Percentiles rank a stretch among this genome's conserved stretches.
Evolutionary conservation across 805 yeast genomes (phyloP).

Genomic region (Lachancea meyersii): DNA sequence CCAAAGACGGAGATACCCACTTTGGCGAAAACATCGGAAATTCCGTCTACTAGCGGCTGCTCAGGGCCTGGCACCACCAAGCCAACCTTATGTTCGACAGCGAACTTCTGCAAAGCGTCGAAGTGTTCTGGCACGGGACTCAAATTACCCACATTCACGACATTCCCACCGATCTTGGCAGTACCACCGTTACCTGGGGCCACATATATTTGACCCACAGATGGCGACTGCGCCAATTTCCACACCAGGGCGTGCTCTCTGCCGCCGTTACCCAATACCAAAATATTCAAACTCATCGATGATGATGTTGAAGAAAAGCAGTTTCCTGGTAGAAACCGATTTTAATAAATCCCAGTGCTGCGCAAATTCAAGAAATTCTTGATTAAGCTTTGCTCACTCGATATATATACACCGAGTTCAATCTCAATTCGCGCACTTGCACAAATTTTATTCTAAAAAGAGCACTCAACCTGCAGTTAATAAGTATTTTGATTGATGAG

Average conservation of each 20-base stretch:
- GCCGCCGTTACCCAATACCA: constrained; percentile 95
- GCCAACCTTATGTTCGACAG: constrained; percentile 54
- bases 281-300: constrained; percentile 46
- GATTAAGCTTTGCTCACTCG: too few relatives aligned
- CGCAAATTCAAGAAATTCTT: too few relatives aligned
- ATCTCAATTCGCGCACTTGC: neutral
- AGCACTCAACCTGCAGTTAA: too few relatives aligned
- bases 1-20: constrained; percentile 96
- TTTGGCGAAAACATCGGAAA: constrained; percentile 60
- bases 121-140: constrained; percentile 65
- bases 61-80: constrained; percentile 98
- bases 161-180: constrained; percentile 44
- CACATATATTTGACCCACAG: constrained; percentile 68
- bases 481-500: too few relatives aligned
- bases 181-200: constrained; percentile 99
- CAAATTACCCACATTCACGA: constrained; percentile 58
- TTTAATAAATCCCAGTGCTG: neutral
- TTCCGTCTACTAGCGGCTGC: constrained; percentile 95
- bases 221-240: constrained; percentile 75
- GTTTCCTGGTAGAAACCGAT: neutral
- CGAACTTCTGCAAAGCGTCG: constrained; percentile 63
- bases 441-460: too few relatives aligned
- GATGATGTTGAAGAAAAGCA: neutral
- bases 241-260: constrained; percentile 97
- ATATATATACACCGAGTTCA: neutral